Conservation (phyloP, 345 rosid species). For the Reutealis trisperma region DNA sequence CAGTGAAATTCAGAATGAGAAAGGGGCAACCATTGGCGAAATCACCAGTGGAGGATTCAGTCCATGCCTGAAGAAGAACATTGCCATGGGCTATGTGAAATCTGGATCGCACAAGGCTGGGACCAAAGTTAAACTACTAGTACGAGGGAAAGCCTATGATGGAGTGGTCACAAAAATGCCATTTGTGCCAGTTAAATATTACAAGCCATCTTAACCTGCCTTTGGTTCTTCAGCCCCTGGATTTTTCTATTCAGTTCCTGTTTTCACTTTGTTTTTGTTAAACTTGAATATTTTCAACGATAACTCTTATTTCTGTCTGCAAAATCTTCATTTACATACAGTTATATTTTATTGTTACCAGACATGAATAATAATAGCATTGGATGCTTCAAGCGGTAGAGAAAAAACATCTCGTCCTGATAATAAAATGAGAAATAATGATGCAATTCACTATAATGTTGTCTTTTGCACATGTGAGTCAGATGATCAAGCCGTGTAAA, state of each 20-base stretch:
- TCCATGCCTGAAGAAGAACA: constrained; percentile 95
- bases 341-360: background rate
- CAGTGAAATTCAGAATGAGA: constrained; percentile 86
- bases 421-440: too few relatives aligned
- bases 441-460: too few relatives aligned
- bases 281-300: background rate
- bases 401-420: background rate
- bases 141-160: constrained; percentile 87
- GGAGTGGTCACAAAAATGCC: constrained; percentile 85
- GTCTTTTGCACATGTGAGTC: too few relatives aligned
- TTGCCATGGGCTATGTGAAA: constrained; percentile 96
- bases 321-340: background rate
- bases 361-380: constrained; percentile 1
- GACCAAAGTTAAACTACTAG: constrained; percentile 70
- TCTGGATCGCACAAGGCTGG: constrained; percentile 88
- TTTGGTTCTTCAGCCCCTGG: constrained; percentile 10
- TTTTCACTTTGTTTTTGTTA: constrained; percentile 12
- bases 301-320: background rate
- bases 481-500: too few relatives aligned
- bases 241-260: constrained; percentile 18
- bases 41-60: constrained; percentile 97
- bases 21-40: constrained; percentile 77
- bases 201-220: constrained; percentile 66
- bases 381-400: background rate
- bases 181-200: constrained; percentile 74